Conservation (phyloP, 257 asterid genomes). For the Ocimum tenuiflorum region DNA sequence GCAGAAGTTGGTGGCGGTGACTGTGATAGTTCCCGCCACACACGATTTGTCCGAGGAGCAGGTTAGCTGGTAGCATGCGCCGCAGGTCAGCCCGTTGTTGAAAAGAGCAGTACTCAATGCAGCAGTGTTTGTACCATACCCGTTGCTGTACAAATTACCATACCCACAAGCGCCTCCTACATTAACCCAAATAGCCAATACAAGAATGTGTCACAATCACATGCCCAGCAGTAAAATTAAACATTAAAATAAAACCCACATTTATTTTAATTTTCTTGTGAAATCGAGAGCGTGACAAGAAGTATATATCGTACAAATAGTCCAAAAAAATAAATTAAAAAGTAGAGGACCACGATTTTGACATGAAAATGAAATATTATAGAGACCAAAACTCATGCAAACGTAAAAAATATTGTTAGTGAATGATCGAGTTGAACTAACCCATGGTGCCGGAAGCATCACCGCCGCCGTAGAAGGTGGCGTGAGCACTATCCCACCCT, state of each 20-base stretch:
- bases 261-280: neutral
- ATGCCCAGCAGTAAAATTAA: neutral
- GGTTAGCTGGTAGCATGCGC: conserved; percentile 64
- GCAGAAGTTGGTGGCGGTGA: too few species aligned
- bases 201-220: neutral
- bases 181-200: neutral
- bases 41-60: too few species aligned
- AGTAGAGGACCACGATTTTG: neutral
- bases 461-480: conserved; percentile 54
- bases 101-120: conserved; percentile 84
- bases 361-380: conserved; percentile 10
- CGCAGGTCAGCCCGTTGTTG: conserved; percentile 83
- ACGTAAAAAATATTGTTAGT: neutral
- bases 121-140: conserved; percentile 84
- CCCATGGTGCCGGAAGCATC: conserved; percentile 64
- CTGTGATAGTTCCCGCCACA: too few species aligned
- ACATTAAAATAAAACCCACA: neutral
- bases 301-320: neutral
- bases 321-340: too few species aligned
- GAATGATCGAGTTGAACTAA: conserved; percentile 3
- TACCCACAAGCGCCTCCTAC: conserved; percentile 96
- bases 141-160: conserved; percentile 76
- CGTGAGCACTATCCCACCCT: conserved; percentile 48
- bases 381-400: neutral
- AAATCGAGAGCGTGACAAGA: neutral